Base-by-base conservation (phyloP, 108 stramenopile genomes). In the Nitzschia sp. region DNA sequence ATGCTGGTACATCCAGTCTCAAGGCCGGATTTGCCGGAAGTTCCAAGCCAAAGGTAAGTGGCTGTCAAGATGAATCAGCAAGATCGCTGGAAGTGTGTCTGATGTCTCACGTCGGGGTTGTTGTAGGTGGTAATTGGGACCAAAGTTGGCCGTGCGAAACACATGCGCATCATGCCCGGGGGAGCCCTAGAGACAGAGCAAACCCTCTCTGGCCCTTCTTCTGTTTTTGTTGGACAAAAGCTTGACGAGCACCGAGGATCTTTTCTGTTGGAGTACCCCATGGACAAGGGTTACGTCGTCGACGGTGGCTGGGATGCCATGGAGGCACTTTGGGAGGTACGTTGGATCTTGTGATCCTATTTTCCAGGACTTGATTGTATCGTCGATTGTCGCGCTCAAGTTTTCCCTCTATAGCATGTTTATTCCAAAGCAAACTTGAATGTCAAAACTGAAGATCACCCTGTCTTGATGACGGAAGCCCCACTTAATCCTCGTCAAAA, bases 1-100 rank as follows among this genome's bases (percentile, higher is more conserved):
- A 98, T 72, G 94, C 92, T 71, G 97, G 96, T 10, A 95, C 94
- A 14, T 84, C 91, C 19, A 78, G 82, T 7, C 70, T 96, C 53
- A 97, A 97, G 68, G 97, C 97, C 40, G 97, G 97, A 6, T 97
- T 98, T 83, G 97, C 97, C 17, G 97, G 97, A 20, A 95, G 87
- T 9, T 92, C 96, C 63, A 94, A 92, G 68, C 97, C 97, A 2
- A 94, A 94, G 89, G 94, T 86, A 63, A 24, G 83, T 57, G 51
- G 51, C 2, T 21, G 25, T 10, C 24, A 56, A 19, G 12, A 10
- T 38, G 12, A 25, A 9, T 41, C 6, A n/a, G 53, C 51, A 5
- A 5, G 46, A 53, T 37, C 40, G 14, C 14, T 43, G 40, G 11
- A 37, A 24, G 52, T 43, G 25, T 10, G 10, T 53, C 34, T 60